phyloP scores from a whole-genome alignment of 2,329 filamentous ascomycete genomes.

The Camptophora hylomeconis region DNA sequence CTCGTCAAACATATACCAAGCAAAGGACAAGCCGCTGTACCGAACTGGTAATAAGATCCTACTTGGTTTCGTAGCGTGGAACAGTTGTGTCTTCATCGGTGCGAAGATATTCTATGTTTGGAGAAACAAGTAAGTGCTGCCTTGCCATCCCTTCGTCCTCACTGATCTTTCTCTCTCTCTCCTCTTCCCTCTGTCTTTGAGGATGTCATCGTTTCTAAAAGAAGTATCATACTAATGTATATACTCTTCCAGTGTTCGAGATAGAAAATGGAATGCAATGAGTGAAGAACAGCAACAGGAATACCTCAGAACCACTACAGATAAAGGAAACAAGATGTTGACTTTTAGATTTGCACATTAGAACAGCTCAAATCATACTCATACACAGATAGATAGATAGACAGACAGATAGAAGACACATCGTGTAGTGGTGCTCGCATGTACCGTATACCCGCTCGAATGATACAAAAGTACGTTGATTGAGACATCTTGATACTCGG shows the following conservation, averaged over 20 bases:
- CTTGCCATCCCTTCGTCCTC: background rate
- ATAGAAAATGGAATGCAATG: slow-evolving; percentile 30
- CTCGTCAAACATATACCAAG: slow-evolving; percentile 31
- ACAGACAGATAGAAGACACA: too few relatives aligned
- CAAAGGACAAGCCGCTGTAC: slow-evolving; percentile 43
- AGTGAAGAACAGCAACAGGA: slow-evolving; percentile 24
- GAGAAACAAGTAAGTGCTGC: slow-evolving; percentile 23
- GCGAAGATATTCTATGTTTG: slow-evolving; percentile 28
- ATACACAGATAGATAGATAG: too few relatives aligned
- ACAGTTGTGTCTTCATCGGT: slow-evolving; percentile 36
- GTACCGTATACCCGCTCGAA: too few relatives aligned
- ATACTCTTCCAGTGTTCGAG: slow-evolving; percentile 7
- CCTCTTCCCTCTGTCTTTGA: too few relatives aligned
- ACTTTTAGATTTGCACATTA: slow-evolving; percentile 12
- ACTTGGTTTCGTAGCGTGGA: slow-evolving; percentile 38
- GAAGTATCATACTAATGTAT: too few relatives aligned
- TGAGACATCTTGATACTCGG: too few relatives aligned
- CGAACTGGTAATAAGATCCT: slow-evolving; percentile 45
- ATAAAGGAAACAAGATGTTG: slow-evolving; percentile 26
- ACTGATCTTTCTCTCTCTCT: background rate
- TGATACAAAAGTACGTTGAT: too few relatives aligned
- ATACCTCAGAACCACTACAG: slow-evolving; percentile 26
- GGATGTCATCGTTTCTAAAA: too few relatives aligned
- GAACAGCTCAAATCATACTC: slow-evolving; percentile 1
- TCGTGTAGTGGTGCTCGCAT: too few relatives aligned